Base-by-base conservation (phyloP, 2,329 filamentous ascomycete species). In the Ophiognomonia clavigignenti-juglandacearum region DNA sequence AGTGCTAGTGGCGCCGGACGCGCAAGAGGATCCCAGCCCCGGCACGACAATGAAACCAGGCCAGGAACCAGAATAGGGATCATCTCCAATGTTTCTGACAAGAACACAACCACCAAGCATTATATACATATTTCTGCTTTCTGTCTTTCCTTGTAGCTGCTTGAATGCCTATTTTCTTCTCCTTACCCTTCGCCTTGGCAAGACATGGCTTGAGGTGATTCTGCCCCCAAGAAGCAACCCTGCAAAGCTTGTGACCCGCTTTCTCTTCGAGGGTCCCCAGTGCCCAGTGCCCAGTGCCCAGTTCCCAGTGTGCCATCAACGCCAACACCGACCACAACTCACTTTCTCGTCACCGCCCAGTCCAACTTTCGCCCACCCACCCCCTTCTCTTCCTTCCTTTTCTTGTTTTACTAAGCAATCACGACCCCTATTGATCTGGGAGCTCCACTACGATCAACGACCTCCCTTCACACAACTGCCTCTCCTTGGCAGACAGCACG, bases 371-470 rank as follows among this genome's bases (percentile, higher is more conserved):
- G n/a, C n/a, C n/a, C n/a, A 45, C 39, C 20, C n/a, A 31, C 35
- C 24, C 34, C 13, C 37, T 29, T 35, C 42, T 26, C 37, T 43
- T 16, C 31, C n/a, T 20, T 27, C 24, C 34, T 26, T 27, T 51
- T 51, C n/a, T n/a, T n/a, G n/a, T n/a, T n/a, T 51, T 48, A 45
- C 45, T 51, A 51, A 51, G 45, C 43, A 26, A 45, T n/a, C n/a
- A n/a, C 43, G 45, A 45, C 45, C 49, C 49, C 46, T 51, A 51
- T 51, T 45, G 43, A n/a, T 38, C 26, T 16, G 20, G 16, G 20
- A 45, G 43, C 49, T 49, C 49, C 49, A 51, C 49, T 23, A 16
- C 23, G 26, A 19, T 35, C 32, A 38, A 19, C 20, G 22, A 20
- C 23, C 16, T 27, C 11, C 14, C 22, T 38, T 31, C 24, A 36